Percentiles rank a stretch among this genome's conserved stretches.
These are phyloP conservation scores for Hericium alpestre DNA, from an alignment of 768 basidiomycete genomes.

Conservation along the genomic window DNA sequence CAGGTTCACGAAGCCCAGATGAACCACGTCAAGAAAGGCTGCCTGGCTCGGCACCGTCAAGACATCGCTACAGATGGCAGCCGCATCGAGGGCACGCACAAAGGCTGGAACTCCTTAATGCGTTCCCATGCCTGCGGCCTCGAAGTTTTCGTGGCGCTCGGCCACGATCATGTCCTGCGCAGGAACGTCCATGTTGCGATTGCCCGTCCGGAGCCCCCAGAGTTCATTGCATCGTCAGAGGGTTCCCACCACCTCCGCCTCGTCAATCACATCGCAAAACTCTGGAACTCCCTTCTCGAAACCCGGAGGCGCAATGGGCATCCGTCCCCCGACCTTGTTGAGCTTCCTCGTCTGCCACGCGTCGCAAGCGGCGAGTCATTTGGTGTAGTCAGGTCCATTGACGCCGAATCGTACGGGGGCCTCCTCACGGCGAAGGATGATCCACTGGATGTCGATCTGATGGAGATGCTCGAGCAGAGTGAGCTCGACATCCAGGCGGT, in stretches of 20 bases:
- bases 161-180: constrained; percentile 16
- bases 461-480: too few species aligned
- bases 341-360: neutral
- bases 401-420: too few species aligned
- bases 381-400: neutral
- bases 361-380: constrained; percentile 10
- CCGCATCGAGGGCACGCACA: constrained; percentile 21
- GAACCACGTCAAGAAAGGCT: constrained; percentile 20
- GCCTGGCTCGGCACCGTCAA: constrained; percentile 11
- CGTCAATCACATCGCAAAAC: constrained; percentile 9
- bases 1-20: constrained; percentile 21
- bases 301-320: neutral
- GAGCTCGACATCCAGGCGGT: too few species aligned
- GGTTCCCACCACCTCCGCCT: constrained; percentile 20
- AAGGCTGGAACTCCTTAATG: constrained; percentile 19
- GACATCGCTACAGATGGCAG: constrained; percentile 19
- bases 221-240: constrained; percentile 9
- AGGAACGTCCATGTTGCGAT: constrained; percentile 13
- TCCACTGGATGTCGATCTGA: too few species aligned
- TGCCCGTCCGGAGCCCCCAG: neutral
- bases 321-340: neutral
- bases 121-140: constrained; percentile 16
- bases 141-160: constrained; percentile 7
- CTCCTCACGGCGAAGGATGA: too few species aligned
- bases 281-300: constrained; percentile 8